phyloP scores from a whole-genome alignment of 2,329 filamentous ascomycete genomes.

The Calycina marina region DNA sequence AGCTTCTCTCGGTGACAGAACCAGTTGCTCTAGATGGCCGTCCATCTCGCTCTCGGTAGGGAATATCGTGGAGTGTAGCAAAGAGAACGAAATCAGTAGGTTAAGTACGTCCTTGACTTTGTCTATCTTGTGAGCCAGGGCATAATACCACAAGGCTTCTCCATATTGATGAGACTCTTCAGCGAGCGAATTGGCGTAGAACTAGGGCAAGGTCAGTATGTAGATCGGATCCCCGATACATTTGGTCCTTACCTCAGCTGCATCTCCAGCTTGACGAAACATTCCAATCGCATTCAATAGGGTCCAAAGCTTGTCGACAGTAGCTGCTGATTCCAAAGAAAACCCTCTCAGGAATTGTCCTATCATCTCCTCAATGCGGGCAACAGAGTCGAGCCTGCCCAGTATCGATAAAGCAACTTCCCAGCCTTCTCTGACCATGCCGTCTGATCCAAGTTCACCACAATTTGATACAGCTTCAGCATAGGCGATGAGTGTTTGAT shows the following conservation, averaged over 20 bases:
- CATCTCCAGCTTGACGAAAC: constrained; percentile 61
- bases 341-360: constrained; percentile 57
- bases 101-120: constrained; percentile 80
- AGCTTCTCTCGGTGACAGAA: constrained; percentile 56
- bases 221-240: not conserved
- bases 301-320: constrained; percentile 69
- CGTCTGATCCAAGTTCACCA: constrained; percentile 23
- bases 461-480: constrained; percentile 48
- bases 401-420: constrained; percentile 75
- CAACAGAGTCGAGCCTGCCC: constrained; percentile 61
- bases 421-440: constrained; percentile 56
- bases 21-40: constrained; percentile 50
- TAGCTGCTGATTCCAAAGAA: constrained; percentile 52
- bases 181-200: constrained; percentile 67
- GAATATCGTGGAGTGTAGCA: constrained; percentile 72
- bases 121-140: constrained; percentile 60
- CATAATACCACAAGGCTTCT: constrained; percentile 79
- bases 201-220: constrained; percentile 34
- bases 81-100: constrained; percentile 71
- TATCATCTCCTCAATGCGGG: constrained; percentile 59
- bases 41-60: constrained; percentile 62
- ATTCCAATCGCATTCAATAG: constrained; percentile 69
- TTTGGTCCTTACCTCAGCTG: constrained; percentile 55
- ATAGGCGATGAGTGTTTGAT: constrained; percentile 65
- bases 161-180: constrained; percentile 66